A percentile compares a stretch with the other conserved stretches of the same genome.
Evolutionary conservation across 495 filamentous ascomycete species (phyloP).

Genomic region (Pseudoneurospora amorphoporcata): DNA sequence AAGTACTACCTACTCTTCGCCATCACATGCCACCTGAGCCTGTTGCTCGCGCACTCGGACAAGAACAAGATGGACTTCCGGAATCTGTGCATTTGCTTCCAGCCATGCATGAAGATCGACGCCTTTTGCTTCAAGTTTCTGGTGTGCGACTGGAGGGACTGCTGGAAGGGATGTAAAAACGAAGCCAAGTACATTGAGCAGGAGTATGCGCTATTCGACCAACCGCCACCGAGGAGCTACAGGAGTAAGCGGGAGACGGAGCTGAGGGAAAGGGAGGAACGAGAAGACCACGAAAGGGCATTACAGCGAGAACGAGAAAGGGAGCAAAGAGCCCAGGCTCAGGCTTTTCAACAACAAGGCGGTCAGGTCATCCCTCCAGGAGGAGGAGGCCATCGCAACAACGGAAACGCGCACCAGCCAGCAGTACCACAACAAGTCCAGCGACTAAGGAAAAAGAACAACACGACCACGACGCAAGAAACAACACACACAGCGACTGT

Average conservation of each 20-base stretch:
- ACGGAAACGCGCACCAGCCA: conserved; percentile 13
- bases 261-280: not conserved
- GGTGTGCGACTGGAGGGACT: conserved; percentile 84
- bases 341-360: conserved; percentile 7
- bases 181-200: conserved; percentile 67
- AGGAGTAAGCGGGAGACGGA: not conserved
- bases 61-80: conserved; percentile 93
- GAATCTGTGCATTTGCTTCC: conserved; percentile 89
- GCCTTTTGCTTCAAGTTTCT: conserved; percentile 83
- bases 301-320: conserved; percentile 3
- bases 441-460: conserved; percentile 30
- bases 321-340: not conserved
- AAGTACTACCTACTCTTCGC: conserved; percentile 95
- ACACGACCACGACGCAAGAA: conserved; percentile 13
- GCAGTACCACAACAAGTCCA: conserved; percentile 11
- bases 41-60: conserved; percentile 73
- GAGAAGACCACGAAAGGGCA: conserved; percentile 2
- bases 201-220: conserved; percentile 56
- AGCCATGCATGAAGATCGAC: conserved; percentile 88
- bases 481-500: conserved; percentile 5
- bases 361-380: not conserved
- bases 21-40: conserved; percentile 84
- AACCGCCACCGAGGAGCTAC: conserved; percentile 31
- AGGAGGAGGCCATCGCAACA: not conserved
- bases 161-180: conserved; percentile 93